Base-by-base conservation (phyloP, 176 grass and related monocot genomes). In the Musa beccarii region DNA sequence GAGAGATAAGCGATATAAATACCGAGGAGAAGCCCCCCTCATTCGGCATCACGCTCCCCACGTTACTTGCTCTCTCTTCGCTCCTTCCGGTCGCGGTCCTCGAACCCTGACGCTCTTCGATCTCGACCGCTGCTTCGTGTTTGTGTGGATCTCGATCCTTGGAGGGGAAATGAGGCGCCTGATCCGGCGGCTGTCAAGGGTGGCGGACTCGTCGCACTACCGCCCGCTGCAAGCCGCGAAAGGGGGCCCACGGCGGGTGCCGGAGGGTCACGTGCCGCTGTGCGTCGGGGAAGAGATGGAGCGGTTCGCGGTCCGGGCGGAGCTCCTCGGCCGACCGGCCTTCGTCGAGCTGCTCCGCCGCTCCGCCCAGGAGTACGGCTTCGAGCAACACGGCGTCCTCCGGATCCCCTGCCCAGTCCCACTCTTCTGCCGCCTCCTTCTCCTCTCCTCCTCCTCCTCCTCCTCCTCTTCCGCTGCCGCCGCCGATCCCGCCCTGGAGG, bases 331-430 rank as follows among this genome's bases (percentile, higher is more conserved):
- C n/a, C 59, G 61, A 0, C 75, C 75, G 49, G 75, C 75, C 43
- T 66, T 77, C 75, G 59, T 77, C 49, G 75, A 77, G 11, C 75
- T 77, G 20, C 75, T 77, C n/a, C 75, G 61, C 0, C 49, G 49
- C n/a, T 77, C 75, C n/a, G 75, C 75, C 20, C 75, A 77, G 49
- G 75, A 77, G 75, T 77, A 77, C 62, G 75, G 75, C 59, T 77
- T 66, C 75, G 75, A 52, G 10, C 75, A 77, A 49, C 75, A 61
- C n/a, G 75, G 75, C 49, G 75, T 77, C 49, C 59, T 77, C 49
- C 61, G 75, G 11, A 77, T 77, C 75, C 75, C 61, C 49, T 51
- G 43, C 22, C 75, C 75, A 11, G 75, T 65, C 7, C 43, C 75
- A 10, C 61, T 77, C 49, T 77, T 77, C 61, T 61, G 75, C 61